Evolutionary conservation across 1,284 basidiomycete species (phyloP).

Genomic region (Spongiforma sp.): DNA sequence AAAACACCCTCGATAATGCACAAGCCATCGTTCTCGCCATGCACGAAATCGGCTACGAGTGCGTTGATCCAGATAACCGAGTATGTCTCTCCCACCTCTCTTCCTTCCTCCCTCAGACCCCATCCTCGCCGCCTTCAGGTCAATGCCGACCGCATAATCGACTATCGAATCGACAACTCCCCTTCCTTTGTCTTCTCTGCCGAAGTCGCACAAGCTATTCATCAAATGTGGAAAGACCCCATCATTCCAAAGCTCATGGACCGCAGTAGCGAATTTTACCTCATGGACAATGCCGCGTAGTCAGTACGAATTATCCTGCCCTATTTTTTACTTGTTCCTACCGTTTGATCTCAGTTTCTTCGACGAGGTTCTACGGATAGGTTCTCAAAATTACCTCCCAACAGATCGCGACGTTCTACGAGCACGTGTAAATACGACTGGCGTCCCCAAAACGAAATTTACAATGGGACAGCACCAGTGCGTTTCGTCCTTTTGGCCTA

Average conservation of each 20-base stretch:
- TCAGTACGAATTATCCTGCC: conserved; percentile 47
- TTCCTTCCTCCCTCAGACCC: rapidly evolving
- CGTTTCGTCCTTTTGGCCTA: conserved; percentile 54
- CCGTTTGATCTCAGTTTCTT: conserved; percentile 72
- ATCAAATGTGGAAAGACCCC: conserved; percentile 90
- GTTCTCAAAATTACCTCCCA: conserved; percentile 80
- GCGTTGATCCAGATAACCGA: conserved; percentile 76
- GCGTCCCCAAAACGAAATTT: conserved; percentile 91
- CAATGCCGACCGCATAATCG: conserved; percentile 66
- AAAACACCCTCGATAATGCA: conserved; percentile 88
- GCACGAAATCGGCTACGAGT: conserved; percentile 89
- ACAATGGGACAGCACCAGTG: conserved; percentile 73
- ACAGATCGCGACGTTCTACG: conserved; percentile 90
- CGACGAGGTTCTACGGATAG: conserved; percentile 83
- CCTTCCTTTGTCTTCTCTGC: conserved; percentile 55
- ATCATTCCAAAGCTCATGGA: conserved; percentile 90
- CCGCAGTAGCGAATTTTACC: conserved; percentile 87
- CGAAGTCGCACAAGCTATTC: conserved; percentile 80
- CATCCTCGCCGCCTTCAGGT: conserved; percentile 37
- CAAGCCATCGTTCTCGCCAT: conserved; percentile 91
- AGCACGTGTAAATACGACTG: conserved; percentile 90
- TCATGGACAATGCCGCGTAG: conserved; percentile 97
- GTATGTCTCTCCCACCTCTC: conserved; percentile 33
- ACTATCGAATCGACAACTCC: conserved; percentile 53
- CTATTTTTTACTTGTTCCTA: conserved; percentile 5